Evolutionary conservation across 257 asterid genomes (phyloP).

Genomic region (Salvia hispanica): DNA sequence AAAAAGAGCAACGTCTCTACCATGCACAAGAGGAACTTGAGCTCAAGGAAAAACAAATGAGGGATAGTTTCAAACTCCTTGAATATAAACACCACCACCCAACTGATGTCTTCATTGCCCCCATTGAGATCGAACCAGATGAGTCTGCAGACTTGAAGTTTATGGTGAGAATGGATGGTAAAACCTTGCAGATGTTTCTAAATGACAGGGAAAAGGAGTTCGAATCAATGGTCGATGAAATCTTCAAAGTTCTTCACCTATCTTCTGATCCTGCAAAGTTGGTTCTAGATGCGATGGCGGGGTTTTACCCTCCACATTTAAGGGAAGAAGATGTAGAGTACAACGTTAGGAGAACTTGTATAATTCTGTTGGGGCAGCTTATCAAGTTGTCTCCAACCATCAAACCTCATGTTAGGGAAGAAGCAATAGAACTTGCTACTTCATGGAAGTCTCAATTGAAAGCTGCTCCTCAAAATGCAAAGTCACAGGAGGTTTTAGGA

Average conservation of each 20-base stretch:
- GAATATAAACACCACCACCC: conserved; percentile 27
- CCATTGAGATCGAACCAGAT: conserved; percentile 25
- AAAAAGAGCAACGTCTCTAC: conserved; percentile 36
- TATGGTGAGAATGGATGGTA: conserved; percentile 49
- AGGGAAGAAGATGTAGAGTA: conserved; percentile 38
- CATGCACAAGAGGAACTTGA: conserved; percentile 33
- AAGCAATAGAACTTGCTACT: conserved; percentile 45
- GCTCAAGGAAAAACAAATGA: conserved; percentile 27
- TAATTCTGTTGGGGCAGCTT: conserved; percentile 48
- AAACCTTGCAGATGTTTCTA: conserved; percentile 45
- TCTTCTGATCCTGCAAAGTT: conserved; percentile 58
- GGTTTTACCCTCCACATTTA: conserved; percentile 53
- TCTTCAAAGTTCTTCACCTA: conserved; percentile 45
- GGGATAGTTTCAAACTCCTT: conserved; percentile 27
- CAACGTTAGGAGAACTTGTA: conserved; percentile 42
- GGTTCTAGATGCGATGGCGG: conserved; percentile 59
- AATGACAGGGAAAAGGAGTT: conserved; percentile 47
- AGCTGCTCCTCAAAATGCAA: conserved; percentile 16
- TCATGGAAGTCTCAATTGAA: conserved; percentile 50
- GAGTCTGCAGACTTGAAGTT: conserved; percentile 40
- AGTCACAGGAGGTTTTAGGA: conserved; percentile 39
- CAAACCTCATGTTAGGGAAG: conserved; percentile 34
- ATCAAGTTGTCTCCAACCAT: conserved; percentile 35
- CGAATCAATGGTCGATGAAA: conserved; percentile 40
- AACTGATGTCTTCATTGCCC: conserved; percentile 17